These are phyloP conservation scores for Fraxinus sp. DNA, from an alignment of 305 asterid genomes.

Conservation along the genomic window DNA sequence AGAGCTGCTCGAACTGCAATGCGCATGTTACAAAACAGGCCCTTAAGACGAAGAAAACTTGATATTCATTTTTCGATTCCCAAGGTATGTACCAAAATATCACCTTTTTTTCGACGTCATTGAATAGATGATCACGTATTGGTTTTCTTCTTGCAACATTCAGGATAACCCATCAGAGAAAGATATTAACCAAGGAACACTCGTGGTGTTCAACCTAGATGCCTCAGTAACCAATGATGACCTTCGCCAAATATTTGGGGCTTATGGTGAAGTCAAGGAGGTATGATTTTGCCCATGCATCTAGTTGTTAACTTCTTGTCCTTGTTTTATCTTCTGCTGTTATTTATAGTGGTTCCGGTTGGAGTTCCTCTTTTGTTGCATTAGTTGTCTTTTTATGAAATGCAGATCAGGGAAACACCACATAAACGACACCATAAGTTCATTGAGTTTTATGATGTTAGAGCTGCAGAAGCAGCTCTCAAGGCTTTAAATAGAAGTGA, in stretches of 20 bases:
- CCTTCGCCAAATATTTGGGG: slow-evolving; percentile 62
- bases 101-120: background rate
- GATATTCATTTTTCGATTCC: slow-evolving; percentile 97
- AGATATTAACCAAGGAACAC: slow-evolving; percentile 94
- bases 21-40: slow-evolving; percentile 86
- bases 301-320: slow-evolving; percentile 36
- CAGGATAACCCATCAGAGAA: slow-evolving; percentile 99
- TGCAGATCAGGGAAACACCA: slow-evolving; percentile 67
- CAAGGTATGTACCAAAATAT: slow-evolving; percentile 48
- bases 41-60: slow-evolving; percentile 81
- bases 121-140: background rate
- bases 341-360: slow-evolving; percentile 5
- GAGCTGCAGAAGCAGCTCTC: slow-evolving; percentile 74
- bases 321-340: background rate
- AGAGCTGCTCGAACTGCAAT: slow-evolving; percentile 94
- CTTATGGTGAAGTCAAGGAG: slow-evolving; percentile 71
- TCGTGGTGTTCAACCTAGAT: slow-evolving; percentile 94
- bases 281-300: slow-evolving; percentile 28
- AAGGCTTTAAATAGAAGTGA: slow-evolving; percentile 65
- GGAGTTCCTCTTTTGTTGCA: background rate
- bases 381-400: slow-evolving; percentile 11
- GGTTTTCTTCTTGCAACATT: slow-evolving; percentile 15
- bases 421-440: slow-evolving; percentile 68
- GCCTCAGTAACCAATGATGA: slow-evolving; percentile 64
- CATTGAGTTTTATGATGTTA: slow-evolving; percentile 63